A percentile compares a stretch with the other conserved stretches of the same genome.
Conservation (phyloP, 192 early-diverging fungal genomes). For the Obelidium mucronatum region DNA sequence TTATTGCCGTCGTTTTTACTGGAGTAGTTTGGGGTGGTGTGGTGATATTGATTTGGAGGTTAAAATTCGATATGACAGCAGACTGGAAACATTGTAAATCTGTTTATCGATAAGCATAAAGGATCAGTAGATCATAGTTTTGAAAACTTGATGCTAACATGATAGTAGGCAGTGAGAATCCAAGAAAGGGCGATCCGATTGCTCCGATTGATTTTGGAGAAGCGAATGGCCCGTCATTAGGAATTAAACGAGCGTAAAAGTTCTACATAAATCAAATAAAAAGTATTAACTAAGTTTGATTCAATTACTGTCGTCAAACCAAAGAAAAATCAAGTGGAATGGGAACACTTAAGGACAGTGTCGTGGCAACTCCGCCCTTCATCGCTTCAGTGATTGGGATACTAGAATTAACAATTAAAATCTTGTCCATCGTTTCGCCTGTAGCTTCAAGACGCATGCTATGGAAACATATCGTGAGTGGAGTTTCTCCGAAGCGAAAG, state of each 20-base stretch:
- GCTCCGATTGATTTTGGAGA: too few relatives aligned
- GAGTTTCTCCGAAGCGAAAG: neutral
- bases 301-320: neutral
- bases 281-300: too few relatives aligned
- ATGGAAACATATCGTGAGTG: neutral
- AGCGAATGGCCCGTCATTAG: constrained; percentile 16
- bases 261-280: too few relatives aligned
- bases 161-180: constrained; percentile 17
- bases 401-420: neutral
- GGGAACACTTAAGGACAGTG: constrained; percentile 14
- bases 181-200: too few relatives aligned
- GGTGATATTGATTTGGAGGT: constrained; percentile 12
- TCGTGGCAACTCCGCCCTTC: neutral
- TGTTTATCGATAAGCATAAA: neutral
- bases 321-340: neutral
- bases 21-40: neutral
- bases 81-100: constrained; percentile 14
- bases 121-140: neutral
- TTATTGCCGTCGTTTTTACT: neutral
- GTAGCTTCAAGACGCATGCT: constrained; percentile 9
- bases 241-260: constrained; percentile 21
- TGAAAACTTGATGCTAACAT: neutral
- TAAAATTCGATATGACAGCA: neutral
- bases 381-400: constrained; percentile 15
- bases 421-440: neutral